Evolutionary conservation across 148 eudicot genomes (phyloP).

Genomic region (Cornus kousa): DNA sequence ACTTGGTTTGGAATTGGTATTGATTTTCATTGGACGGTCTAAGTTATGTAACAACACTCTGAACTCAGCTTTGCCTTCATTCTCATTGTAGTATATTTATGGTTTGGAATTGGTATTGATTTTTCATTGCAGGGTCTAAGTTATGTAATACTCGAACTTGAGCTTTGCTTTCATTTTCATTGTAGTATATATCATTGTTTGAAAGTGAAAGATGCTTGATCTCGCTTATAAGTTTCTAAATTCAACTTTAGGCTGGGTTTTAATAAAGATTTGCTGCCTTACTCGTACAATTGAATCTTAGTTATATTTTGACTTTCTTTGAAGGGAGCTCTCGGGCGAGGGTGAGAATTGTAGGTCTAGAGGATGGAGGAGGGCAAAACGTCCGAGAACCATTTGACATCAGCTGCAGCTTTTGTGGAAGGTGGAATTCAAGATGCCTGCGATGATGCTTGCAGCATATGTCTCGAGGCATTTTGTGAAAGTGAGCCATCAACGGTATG

Average conservation of each 20-base stretch:
- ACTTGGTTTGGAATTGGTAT: not conserved
- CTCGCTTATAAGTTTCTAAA: constrained; percentile 2
- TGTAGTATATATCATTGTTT: not conserved
- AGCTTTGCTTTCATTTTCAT: not conserved
- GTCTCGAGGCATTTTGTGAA: constrained; percentile 74
- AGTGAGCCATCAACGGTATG: constrained; percentile 74
- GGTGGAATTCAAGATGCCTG: constrained; percentile 86
- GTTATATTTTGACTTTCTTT: too few relatives aligned
- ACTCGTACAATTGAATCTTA: too few relatives aligned
- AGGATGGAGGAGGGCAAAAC: constrained; percentile 50
- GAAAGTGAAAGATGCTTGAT: not conserved
- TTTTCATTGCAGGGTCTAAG: not conserved
- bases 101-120: not conserved
- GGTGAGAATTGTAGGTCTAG: constrained; percentile 6
- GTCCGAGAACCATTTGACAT: constrained; percentile 58
- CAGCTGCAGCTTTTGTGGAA: constrained; percentile 87
- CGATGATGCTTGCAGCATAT: constrained; percentile 81
- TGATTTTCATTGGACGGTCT: not conserved
- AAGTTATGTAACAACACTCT: too few relatives aligned
- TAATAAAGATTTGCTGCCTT: not conserved
- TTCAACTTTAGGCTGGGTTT: constrained; percentile 12
- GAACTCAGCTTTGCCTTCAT: not conserved
- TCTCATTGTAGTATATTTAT: not conserved
- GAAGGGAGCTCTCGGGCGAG: too few relatives aligned
- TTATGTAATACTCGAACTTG: not conserved